Base-by-base conservation (phyloP, 495 filamentous ascomycete species). In the Xylaria acuta region DNA sequence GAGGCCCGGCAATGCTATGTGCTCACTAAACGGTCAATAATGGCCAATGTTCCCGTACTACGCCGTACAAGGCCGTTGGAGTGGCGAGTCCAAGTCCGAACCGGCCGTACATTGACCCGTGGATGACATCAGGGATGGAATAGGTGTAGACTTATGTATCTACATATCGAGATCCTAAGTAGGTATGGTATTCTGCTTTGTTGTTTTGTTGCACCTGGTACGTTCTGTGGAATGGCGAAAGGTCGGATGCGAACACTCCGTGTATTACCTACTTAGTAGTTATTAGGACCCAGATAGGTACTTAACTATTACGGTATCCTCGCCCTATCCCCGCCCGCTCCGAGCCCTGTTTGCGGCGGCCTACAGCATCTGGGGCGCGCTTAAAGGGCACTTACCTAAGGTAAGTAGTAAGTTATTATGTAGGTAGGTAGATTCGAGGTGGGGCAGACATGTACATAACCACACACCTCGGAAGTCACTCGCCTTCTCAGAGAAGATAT, bases 381-480 rank as follows among this genome's bases (percentile, higher is more conserved):
- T 14, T 56, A 56, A 32, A 32, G 25, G 20, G 20, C 7, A 47
- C 18, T 1, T 51, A 51, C n/a, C 22, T 53, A 53, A 1, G 25
- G 49, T 47, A n/a, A n/a, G n/a, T n/a, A n/a, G n/a, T n/a, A n/a
- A n/a, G n/a, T n/a, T n/a, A n/a, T n/a, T n/a, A n/a, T n/a, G n/a
- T n/a, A n/a, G n/a, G n/a, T n/a, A n/a, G n/a, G n/a, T n/a, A 32
- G 43, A 34, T n/a, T 67, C 32, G 64, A 38, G 30, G 64, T 53
- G 64, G 64, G 64, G 64, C 64, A 67, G 45, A 38, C 7, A 22
- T 38, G 20, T 22, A 51, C 25, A 32, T 22, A 53, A 20, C 32
- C 45, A 67, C n/a, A 14, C 32, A 67, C 43, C 38, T 36, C 38
- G 63, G 25, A 63, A 34, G 59, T 56, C 53, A 18, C 53, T 59